A percentile compares a stretch with the other conserved stretches of the same genome.
These are phyloP conservation scores for Verticillium tricorpus DNA, from an alignment of 2,329 filamentous ascomycete species.

Conservation along the genomic window DNA sequence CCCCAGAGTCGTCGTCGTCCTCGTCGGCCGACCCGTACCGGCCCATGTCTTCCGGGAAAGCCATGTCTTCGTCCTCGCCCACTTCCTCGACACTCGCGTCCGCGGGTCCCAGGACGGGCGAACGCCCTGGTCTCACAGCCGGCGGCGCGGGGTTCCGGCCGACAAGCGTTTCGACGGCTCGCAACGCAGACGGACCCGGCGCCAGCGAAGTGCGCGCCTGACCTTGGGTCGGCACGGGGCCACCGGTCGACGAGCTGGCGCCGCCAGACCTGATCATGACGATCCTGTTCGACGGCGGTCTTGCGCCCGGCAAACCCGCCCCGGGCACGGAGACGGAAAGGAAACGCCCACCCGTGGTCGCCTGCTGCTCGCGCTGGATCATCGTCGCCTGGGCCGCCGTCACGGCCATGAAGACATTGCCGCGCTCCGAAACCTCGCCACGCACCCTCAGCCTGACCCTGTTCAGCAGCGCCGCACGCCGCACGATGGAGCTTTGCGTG, in stretches of 20 bases:
- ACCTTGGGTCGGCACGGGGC: background rate
- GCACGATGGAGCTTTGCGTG: constrained; percentile 46
- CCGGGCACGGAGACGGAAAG: constrained; percentile 12
- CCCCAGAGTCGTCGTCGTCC: constrained; percentile 36
- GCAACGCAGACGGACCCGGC: background rate
- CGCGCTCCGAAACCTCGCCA: constrained; percentile 25
- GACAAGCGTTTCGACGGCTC: background rate
- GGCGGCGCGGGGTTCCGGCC: constrained; percentile 3
- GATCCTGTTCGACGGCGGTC: background rate
- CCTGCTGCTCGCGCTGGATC: constrained; percentile 27
- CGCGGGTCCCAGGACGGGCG: constrained; percentile 23
- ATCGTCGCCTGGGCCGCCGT: constrained; percentile 25
- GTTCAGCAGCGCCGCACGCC: constrained; percentile 65
- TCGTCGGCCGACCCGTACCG: constrained; percentile 34
- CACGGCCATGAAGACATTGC: constrained; percentile 24
- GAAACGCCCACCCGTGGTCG: constrained; percentile 27
- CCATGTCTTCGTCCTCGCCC: constrained; percentile 40
- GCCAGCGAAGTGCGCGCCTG: background rate
- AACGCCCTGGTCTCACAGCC: constrained; percentile 1
- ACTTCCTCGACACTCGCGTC: constrained; percentile 22
- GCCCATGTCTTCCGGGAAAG: constrained; percentile 44
- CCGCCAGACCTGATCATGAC: constrained; percentile 2
- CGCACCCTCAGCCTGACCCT: constrained; percentile 45
- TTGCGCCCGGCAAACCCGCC: constrained; percentile 1
- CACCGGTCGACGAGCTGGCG: background rate